Percentiles rank a stretch among this genome's conserved stretches.
phyloP scores from a whole-genome alignment of 176 grass and related monocot species.

The Eleusine indica region DNA sequence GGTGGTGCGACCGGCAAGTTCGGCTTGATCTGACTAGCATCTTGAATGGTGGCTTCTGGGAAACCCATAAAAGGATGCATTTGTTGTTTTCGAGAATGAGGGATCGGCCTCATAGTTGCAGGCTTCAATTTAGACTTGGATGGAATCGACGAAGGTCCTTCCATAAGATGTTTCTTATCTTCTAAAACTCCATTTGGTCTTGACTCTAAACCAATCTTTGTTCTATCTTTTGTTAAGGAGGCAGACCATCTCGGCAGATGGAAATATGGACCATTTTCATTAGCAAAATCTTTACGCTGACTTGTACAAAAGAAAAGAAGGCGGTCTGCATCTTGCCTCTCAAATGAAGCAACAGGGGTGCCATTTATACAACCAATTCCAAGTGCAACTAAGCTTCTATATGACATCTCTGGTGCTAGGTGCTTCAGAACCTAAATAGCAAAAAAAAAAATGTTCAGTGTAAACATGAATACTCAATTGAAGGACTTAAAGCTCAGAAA shows the following conservation, averaged over 20 bases:
- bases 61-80: slow-evolving; percentile 83
- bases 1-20: slow-evolving; percentile 48
- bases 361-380: slow-evolving; percentile 89
- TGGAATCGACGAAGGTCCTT: slow-evolving; percentile 42
- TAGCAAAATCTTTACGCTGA: slow-evolving; percentile 49
- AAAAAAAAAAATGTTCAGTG: slow-evolving; percentile 29
- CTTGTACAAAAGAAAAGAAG: slow-evolving; percentile 90
- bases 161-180: slow-evolving; percentile 30
- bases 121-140: slow-evolving; percentile 59
- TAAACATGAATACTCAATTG: slow-evolving; percentile 5
- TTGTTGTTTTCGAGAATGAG: slow-evolving; percentile 70
- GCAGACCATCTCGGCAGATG: slow-evolving; percentile 68
- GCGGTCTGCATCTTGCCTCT: slow-evolving; percentile 81
- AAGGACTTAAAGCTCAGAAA: slow-evolving; percentile 1
- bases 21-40: slow-evolving; percentile 49
- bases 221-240: slow-evolving; percentile 63
- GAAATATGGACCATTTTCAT: slow-evolving; percentile 49
- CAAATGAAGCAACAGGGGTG: slow-evolving; percentile 86
- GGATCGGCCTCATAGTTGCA: slow-evolving; percentile 83
- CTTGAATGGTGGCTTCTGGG: slow-evolving; percentile 42
- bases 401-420: slow-evolving; percentile 78
- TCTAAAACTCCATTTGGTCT: slow-evolving; percentile 51
- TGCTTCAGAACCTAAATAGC: slow-evolving; percentile 81
- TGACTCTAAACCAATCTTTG: slow-evolving; percentile 50
- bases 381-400: slow-evolving; percentile 87